Conservation (phyloP, 345 rosid genomes). For the Pistacia integerrima region DNA sequence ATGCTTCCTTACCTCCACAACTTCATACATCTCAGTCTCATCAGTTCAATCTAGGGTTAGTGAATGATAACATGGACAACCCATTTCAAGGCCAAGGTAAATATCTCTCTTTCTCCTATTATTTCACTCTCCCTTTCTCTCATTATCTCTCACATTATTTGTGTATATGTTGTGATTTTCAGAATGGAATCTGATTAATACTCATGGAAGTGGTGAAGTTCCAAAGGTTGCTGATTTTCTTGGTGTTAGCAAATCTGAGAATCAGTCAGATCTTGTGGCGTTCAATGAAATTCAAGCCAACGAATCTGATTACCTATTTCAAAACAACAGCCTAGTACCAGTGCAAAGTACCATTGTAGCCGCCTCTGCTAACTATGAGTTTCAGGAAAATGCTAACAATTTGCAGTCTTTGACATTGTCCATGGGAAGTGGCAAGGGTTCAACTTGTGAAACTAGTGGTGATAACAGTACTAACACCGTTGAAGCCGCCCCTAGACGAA, state of each 20-base stretch:
- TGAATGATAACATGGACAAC: constrained; percentile 66
- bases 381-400: constrained; percentile 68
- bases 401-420: constrained; percentile 85
- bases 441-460: constrained; percentile 64
- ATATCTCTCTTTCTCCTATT: no score
- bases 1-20: constrained; percentile 68
- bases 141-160: neutral
- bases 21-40: constrained; percentile 71
- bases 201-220: constrained; percentile 63
- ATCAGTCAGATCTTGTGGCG: constrained; percentile 67
- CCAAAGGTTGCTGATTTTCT: constrained; percentile 98
- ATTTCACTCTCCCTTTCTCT: neutral
- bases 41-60: constrained; percentile 82
- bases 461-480: constrained; percentile 51
- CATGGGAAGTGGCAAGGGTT: constrained; percentile 87
- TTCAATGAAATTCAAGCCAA: constrained; percentile 61
- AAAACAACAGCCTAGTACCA: constrained; percentile 54
- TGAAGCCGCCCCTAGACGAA: constrained; percentile 82
- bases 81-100: constrained; percentile 94
- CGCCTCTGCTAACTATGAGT: constrained; percentile 47
- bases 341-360: constrained; percentile 48
- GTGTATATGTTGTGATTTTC: neutral
- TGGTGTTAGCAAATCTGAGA: constrained; percentile 84
- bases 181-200: constrained; percentile 84
- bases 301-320: constrained; percentile 62